These are phyloP conservation scores for Euphorbia peplus DNA, from an alignment of 345 rosid genomes.

Conservation along the genomic window DNA sequence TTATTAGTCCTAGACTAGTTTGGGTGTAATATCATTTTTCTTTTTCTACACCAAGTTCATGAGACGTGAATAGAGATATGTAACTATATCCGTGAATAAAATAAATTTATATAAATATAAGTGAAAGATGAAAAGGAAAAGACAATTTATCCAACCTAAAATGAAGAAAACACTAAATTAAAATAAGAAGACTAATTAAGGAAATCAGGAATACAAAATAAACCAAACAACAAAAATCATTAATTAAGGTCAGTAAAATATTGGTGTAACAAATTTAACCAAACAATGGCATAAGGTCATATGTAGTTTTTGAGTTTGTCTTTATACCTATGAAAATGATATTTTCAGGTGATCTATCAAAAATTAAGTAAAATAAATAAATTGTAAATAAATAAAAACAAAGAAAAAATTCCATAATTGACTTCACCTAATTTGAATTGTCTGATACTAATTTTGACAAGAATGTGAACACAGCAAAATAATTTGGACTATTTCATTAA, in stretches of 20 bases:
- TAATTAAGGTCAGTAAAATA: neutral
- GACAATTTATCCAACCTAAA: neutral
- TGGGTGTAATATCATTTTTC: no score
- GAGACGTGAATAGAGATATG: no score
- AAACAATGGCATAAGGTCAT: neutral
- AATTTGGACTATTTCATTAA: neutral
- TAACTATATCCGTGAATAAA: no score
- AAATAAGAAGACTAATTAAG: neutral
- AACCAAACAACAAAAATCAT: neutral
- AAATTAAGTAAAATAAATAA: neutral
- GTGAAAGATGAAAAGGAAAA: slow-evolving; percentile 6
- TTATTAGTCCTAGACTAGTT: no score
- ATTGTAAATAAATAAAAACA: neutral
- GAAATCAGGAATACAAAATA: neutral
- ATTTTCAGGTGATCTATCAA: slow-evolving; percentile 4
- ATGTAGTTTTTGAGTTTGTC: slow-evolving; percentile 8
- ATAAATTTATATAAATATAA: no score
- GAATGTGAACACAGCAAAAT: neutral
- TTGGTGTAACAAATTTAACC: slow-evolving; percentile 9
- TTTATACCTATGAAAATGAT: neutral
- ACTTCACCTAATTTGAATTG: neutral
- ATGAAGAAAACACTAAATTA: neutral
- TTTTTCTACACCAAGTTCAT: no score
- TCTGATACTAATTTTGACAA: neutral
- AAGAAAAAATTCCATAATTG: neutral